Evolutionary conservation across 73 alveolate genomes (phyloP), one percentile per base, ranked within the genome.

Genomic region (Uronychia binucleata): DNA sequence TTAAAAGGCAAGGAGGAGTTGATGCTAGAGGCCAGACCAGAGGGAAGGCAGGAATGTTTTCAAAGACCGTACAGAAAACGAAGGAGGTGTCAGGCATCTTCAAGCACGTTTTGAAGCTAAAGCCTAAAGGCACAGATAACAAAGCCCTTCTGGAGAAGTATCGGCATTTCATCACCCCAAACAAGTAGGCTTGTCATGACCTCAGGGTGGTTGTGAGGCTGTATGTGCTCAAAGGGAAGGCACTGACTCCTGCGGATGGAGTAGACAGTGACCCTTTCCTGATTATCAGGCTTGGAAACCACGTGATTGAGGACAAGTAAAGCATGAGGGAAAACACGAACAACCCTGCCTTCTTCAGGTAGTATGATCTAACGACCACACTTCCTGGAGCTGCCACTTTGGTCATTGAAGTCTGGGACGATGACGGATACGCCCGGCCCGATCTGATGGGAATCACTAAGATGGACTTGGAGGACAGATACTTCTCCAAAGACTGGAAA

Each of bases 381-480:
- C 77, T 95, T 46, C 98, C 98, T 1, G 98, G 97, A 33, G 88
- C 96, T 27, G 84, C 96, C 1, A 85, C 84, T 30, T 92, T 95
- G 34, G 86, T 82, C 59, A 86, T 95, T 32, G 94, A 90, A 80
- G 93, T 94, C 27, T 92, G 91, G 93, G 98, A 95, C 89, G 90
- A 90, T 80, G 98, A 95, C 86, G 98, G 96, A 29, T 59, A 90
- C 46, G 84, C 74, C 30, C 58, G 84, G 30, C 95, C 88, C 77
- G 97, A 92, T 76, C 85, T 95, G 67, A 95, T 95, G 27, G 98
- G 98, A 1, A 77, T 35, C n/a, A 95, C 98, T 28, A 90, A 89
- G 57, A 93, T 95, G 28, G 98, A 95, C 80, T 77, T 95, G 57
- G 98, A 93, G 82, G 95, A 95, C 58, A 89, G 98, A 74, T 95